phyloP scores from a whole-genome alignment of 768 basidiomycete genomes.

The Boletus sensibilis region DNA sequence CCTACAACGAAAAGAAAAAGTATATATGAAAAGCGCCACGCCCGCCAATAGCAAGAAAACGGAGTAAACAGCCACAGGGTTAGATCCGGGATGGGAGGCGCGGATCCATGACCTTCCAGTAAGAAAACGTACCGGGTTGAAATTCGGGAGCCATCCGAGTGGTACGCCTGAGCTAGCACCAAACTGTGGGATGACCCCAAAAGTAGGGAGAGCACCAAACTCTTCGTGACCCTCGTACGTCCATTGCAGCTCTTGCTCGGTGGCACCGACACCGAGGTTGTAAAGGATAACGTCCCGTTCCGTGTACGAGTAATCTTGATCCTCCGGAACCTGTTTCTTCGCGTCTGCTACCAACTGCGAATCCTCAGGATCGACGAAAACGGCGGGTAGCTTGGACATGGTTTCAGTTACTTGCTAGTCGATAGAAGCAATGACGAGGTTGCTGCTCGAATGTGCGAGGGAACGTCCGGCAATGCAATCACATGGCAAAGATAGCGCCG shows the following conservation, averaged over 20 bases:
- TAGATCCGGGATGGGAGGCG: background rate
- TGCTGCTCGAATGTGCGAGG: background rate
- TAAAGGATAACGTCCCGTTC: constrained; percentile 94
- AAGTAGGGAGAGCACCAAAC: constrained; percentile 87
- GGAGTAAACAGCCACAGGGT: background rate
- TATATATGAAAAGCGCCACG: background rate
- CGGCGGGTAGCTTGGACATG: constrained; percentile 44
- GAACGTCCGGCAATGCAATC: background rate
- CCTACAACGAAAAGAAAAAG: constrained; percentile 41
- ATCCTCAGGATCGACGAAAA: constrained; percentile 78
- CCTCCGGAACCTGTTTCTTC: constrained; percentile 58
- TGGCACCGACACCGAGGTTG: constrained; percentile 93
- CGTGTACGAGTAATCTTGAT: constrained; percentile 68
- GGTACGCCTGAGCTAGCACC: constrained; percentile 61
- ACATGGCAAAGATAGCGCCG: background rate
- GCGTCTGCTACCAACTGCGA: constrained; percentile 77
- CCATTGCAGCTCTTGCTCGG: constrained; percentile 89
- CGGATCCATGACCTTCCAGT: background rate
- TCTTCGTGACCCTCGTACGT: constrained; percentile 86
- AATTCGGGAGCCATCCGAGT: constrained; percentile 91
- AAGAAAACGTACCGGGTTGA: constrained; percentile 70
- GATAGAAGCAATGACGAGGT: background rate
- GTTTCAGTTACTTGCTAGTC: background rate
- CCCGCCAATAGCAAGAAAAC: background rate
- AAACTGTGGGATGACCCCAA: constrained; percentile 94